Conservation (phyloP, 2,329 filamentous ascomycete genomes). For the Didymella pomorum region DNA sequence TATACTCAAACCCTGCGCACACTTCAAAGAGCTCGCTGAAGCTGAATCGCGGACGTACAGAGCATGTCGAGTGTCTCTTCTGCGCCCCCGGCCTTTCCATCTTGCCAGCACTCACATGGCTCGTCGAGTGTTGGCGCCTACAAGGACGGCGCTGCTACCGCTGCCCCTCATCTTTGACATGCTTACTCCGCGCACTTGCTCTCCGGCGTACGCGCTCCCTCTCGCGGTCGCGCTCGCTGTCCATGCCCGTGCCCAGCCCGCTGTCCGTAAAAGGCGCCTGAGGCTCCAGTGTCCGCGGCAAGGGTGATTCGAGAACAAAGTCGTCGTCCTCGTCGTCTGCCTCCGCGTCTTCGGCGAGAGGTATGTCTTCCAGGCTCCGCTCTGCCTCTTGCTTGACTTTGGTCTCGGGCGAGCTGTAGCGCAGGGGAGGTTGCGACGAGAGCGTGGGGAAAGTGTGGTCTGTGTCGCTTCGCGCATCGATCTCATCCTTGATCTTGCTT, state of each 20-base stretch:
- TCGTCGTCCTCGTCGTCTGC: slow-evolving; percentile 56
- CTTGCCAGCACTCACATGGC: no score
- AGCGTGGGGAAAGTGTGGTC: slow-evolving; percentile 59
- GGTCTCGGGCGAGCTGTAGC: slow-evolving; percentile 38
- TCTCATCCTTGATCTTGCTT: slow-evolving; percentile 19
- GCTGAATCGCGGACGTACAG: no score
- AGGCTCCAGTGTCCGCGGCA: slow-evolving; percentile 17
- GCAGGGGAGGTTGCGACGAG: slow-evolving; percentile 54
- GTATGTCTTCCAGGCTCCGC: slow-evolving; percentile 32
- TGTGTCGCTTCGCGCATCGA: slow-evolving; percentile 52
- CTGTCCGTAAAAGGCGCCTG: slow-evolving; percentile 48
- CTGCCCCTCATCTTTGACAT: neutral
- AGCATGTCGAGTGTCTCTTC: neutral
- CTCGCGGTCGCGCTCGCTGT: slow-evolving; percentile 39
- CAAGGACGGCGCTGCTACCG: neutral
- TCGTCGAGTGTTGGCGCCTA: neutral
- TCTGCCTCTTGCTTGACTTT: slow-evolving; percentile 34
- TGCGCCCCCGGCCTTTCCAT: no score
- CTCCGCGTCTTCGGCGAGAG: slow-evolving; percentile 44
- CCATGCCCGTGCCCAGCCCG: slow-evolving; percentile 59
- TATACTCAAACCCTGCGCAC: no score
- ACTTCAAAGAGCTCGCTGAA: no score
- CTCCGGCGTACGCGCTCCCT: slow-evolving; percentile 23
- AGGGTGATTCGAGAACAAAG: slow-evolving; percentile 51
- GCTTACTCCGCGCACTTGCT: slow-evolving; percentile 17